Base-by-base conservation (phyloP, 2,329 filamentous ascomycete genomes). In the Claviceps fusiformis region DNA sequence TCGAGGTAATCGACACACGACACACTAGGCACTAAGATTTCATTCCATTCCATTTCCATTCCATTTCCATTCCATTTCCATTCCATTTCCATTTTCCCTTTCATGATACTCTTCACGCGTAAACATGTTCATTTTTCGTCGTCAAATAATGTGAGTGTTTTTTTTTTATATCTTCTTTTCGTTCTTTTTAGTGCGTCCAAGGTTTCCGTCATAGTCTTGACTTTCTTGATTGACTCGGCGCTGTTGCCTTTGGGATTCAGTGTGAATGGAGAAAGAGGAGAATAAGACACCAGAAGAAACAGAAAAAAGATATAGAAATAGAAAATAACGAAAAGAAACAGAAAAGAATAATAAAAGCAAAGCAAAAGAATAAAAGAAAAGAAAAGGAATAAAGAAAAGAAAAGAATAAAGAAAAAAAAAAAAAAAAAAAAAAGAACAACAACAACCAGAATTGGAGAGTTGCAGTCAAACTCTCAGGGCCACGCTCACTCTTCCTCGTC, bases 401-500 rank as follows among this genome's bases (percentile, higher is more conserved):
- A 8, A 31, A 47, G 4, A 31, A 9, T 3, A 47, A 31, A 47
- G 27, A 17, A 15, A 5, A 15, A 17, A 29, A 47, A 27, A 8
- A 47, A 8, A 13, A 13, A 11, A n/a, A 5, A 5, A 19, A 5
- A 41, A 9, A 5, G 17, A 2, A 29, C 10, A 49, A 17, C 13
- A 24, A 37, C 2, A n/a, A 29, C 11, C 2, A 13, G 15, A 17
- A 47, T 39, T 37, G 9, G 17, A 41, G 2, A 53, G 10, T 44
- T 19, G 8, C 17, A 31, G 27, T 11, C 37, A 31, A 51, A 51
- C 15, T 31, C 24, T 15, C 17, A 5, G 9, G 17, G 39, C 7
- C 17, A 24, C 15, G 11, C 31, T 59, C 58, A 65, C 59, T 91
- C 92, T 41, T 89, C 73, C 0, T 77, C 73, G 61, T 92, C 87